A percentile compares a stretch with the other conserved stretches of the same genome.
phyloP scores from a whole-genome alignment of 192 early-diverging fungal genomes.

The Nowakowskiella sp. region DNA sequence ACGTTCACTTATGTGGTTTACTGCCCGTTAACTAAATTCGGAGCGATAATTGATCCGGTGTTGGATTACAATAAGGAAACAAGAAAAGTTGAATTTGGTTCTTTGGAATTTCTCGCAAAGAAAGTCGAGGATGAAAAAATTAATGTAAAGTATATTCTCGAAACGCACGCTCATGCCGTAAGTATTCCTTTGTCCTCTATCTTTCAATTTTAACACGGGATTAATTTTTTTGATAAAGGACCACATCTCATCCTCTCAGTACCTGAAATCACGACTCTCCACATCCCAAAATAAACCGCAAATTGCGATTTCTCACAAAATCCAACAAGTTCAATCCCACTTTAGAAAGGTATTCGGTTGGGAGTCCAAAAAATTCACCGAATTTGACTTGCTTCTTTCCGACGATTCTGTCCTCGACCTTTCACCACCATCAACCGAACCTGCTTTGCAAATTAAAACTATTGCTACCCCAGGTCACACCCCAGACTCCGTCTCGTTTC shows the following conservation, averaged over 20 bases:
- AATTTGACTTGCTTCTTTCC: conserved; percentile 18
- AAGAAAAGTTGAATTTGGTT: conserved; percentile 1
- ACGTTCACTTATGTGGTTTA: background rate
- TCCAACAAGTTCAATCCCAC: conserved; percentile 14
- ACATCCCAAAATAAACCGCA: conserved; percentile 3
- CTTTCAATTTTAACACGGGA: background rate
- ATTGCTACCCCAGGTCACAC: conserved; percentile 23
- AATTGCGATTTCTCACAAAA: conserved; percentile 15
- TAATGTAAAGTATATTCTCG: conserved; percentile 13
- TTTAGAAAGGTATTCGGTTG: conserved; percentile 5
- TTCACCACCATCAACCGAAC: conserved; percentile 8
- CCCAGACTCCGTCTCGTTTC: conserved; percentile 14
- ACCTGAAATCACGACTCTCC: conserved; percentile 19
- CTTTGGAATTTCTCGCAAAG: conserved; percentile 12
- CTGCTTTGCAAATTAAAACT: too few relatives aligned
- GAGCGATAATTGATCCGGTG: conserved; percentile 10
- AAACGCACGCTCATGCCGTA: conserved; percentile 27
- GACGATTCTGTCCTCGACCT: conserved; percentile 10
- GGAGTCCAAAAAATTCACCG: conserved; percentile 2
- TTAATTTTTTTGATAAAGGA: conserved; percentile 5
- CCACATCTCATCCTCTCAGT: conserved; percentile 19
- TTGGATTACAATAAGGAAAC: conserved; percentile 12
- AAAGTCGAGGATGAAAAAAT: background rate
- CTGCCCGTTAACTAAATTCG: background rate
- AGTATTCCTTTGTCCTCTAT: background rate